Evolutionary conservation across 148 eudicot species (phyloP).

Genomic region (Amaranthus palmeri): DNA sequence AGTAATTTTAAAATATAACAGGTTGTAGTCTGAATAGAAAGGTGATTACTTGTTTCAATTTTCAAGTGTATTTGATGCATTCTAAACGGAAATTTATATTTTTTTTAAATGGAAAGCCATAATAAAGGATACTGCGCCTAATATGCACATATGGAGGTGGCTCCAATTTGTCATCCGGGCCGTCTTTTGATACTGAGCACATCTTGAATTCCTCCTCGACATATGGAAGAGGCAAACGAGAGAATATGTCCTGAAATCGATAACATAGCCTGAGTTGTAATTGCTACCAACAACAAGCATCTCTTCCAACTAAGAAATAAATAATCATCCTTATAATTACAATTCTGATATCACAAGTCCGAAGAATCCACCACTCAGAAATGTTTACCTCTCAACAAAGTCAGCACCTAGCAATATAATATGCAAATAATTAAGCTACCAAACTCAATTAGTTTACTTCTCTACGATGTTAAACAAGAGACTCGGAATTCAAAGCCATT

Average conservation of each 20-base stretch:
- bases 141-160: constrained; percentile 71
- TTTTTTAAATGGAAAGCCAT: background rate
- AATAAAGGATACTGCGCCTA: constrained; percentile 84
- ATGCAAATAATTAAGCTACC: no score
- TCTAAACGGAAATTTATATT: background rate
- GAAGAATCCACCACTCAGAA: background rate
- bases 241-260: constrained; percentile 51
- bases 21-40: background rate
- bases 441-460: background rate
- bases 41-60: background rate
- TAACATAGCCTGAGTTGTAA: constrained; percentile 10
- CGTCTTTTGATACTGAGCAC: constrained; percentile 46
- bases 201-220: constrained; percentile 62
- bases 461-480: background rate
- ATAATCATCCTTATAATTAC: background rate
- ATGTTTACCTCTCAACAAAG: background rate
- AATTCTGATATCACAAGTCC: background rate
- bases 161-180: constrained; percentile 39
- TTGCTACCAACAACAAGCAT: background rate
- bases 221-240: constrained; percentile 65
- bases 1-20: background rate
- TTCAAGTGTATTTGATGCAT: background rate
- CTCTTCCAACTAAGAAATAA: background rate
- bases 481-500: background rate
- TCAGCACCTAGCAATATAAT: background rate